These are phyloP conservation scores for Candida alai DNA, from an alignment of 805 yeast species.

Conservation along the genomic window DNA sequence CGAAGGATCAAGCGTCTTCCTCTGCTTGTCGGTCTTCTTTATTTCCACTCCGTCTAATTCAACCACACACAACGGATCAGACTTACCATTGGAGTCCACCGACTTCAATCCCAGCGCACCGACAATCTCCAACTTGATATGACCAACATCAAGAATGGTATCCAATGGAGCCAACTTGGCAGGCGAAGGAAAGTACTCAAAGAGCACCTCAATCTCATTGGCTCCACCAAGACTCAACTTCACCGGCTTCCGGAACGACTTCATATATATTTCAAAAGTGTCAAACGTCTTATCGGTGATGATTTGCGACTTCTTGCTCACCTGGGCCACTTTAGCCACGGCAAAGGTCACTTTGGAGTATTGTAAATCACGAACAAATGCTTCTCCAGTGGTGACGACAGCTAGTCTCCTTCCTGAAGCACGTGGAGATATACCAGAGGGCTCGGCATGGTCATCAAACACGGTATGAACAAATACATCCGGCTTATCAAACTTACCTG, in stretches of 20 bases:
- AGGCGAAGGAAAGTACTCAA: conserved; percentile 60
- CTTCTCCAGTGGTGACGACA: conserved; percentile 48
- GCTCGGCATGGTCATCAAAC: conserved; percentile 62
- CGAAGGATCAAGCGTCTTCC: conserved; percentile 65
- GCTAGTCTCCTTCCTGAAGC: conserved; percentile 43
- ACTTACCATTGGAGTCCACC: conserved; percentile 70
- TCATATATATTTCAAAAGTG: conserved; percentile 53
- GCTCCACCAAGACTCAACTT: conserved; percentile 39
- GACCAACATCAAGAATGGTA: conserved; percentile 66
- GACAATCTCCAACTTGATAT: conserved; percentile 51
- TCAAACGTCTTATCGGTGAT: conserved; percentile 45
- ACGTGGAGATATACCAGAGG: conserved; percentile 51
- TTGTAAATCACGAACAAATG: conserved; percentile 67
- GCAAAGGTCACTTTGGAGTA: conserved; percentile 57
- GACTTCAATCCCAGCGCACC: conserved; percentile 52
- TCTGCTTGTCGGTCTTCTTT: conserved; percentile 56
- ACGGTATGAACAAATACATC: conserved; percentile 54
- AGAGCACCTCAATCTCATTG: conserved; percentile 42
- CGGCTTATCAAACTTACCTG: conserved; percentile 47
- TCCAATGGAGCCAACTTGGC: conserved; percentile 54
- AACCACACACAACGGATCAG: conserved; percentile 66
- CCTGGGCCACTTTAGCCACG: conserved; percentile 49
- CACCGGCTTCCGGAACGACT: conserved; percentile 44
- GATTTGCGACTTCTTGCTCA: conserved; percentile 45
- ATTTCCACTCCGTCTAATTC: conserved; percentile 50